Percentiles rank a stretch among this genome's conserved stretches.
Evolutionary conservation across 345 rosid species (phyloP).

Genomic region (Hirschfeldia incana): DNA sequence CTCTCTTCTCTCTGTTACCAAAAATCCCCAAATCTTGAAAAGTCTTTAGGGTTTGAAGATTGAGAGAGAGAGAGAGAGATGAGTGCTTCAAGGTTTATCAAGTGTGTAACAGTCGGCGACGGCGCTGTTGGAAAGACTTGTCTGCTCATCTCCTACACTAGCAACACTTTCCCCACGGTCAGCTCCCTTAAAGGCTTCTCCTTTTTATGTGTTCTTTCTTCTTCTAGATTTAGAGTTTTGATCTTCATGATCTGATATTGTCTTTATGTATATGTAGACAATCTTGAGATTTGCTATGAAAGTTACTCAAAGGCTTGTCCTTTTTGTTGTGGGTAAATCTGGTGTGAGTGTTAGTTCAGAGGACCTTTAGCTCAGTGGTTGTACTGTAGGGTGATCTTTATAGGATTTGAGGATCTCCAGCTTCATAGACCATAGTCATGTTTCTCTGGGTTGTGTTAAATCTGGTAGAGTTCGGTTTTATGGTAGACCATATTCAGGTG

Average conservation of each 20-base stretch:
- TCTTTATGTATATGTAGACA: background rate
- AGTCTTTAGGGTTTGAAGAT: conserved; percentile 14
- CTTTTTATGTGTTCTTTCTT: background rate
- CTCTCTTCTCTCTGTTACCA: background rate
- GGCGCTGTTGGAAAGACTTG: conserved; percentile 83
- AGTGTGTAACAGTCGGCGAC: conserved; percentile 77
- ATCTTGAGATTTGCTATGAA: background rate
- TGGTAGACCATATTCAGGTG: background rate
- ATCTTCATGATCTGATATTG: background rate
- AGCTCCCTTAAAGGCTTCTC: conserved; percentile 24
- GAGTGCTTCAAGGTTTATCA: conserved; percentile 75
- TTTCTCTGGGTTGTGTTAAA: background rate
- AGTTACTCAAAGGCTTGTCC: background rate
- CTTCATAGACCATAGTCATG: background rate
- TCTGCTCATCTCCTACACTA: conserved; percentile 75
- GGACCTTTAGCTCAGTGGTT: background rate
- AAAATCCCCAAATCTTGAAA: conserved; percentile 28
- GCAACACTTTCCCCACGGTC: conserved; percentile 77
- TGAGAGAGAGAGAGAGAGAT: conserved; percentile 32
- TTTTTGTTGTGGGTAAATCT: background rate
- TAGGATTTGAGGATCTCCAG: background rate
- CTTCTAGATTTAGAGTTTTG: background rate
- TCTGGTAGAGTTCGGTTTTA: background rate
- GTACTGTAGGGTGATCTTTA: background rate
- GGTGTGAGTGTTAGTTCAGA: background rate